Conservation (phyloP, 1,284 basidiomycete species). For the Trichosporon ovoides region DNA sequence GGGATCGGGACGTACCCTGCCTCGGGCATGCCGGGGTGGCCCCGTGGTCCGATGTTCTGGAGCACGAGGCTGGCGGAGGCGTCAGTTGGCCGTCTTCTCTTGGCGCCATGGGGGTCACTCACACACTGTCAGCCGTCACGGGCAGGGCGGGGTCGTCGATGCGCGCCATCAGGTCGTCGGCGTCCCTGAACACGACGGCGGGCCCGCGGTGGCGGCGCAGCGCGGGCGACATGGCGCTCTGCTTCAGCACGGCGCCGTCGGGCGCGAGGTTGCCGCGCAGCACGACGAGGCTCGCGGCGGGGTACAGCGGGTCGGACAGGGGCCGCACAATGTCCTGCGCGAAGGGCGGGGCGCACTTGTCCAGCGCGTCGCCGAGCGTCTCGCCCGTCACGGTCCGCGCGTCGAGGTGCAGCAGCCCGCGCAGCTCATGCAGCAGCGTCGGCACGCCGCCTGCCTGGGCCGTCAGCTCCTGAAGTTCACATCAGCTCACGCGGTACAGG, state of each 20-base stretch:
- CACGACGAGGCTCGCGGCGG: slow-evolving; percentile 33
- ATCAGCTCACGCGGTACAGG: slow-evolving; percentile 37
- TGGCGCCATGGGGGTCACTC: background rate
- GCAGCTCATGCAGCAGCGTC: slow-evolving; percentile 28
- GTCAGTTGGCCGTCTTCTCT: background rate
- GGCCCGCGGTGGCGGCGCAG: slow-evolving; percentile 32
- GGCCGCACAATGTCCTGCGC: slow-evolving; percentile 39
- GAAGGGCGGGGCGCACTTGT: slow-evolving; percentile 22
- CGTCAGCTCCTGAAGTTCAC: background rate
- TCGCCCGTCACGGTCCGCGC: slow-evolving; percentile 43
- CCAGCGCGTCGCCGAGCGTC: slow-evolving; percentile 43
- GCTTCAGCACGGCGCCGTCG: slow-evolving; percentile 38
- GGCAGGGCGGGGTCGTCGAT: slow-evolving; percentile 39
- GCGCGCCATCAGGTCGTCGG: slow-evolving; percentile 34
- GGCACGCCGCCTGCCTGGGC: slow-evolving; percentile 50
- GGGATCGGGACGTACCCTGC: slow-evolving; percentile 46
- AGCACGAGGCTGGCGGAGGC: slow-evolving; percentile 36
- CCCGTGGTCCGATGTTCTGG: slow-evolving; percentile 42
- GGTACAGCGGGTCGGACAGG: slow-evolving; percentile 32
- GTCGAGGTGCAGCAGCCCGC: slow-evolving; percentile 34
- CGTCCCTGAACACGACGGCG: slow-evolving; percentile 36
- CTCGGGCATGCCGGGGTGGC: slow-evolving; percentile 48
- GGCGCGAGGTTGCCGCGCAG: slow-evolving; percentile 45
- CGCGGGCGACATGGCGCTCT: slow-evolving; percentile 32
- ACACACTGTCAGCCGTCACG: slow-evolving; percentile 32